These are phyloP conservation scores for Neurospora sp. DNA, from an alignment of 495 filamentous ascomycete species.

Conservation along the genomic window DNA sequence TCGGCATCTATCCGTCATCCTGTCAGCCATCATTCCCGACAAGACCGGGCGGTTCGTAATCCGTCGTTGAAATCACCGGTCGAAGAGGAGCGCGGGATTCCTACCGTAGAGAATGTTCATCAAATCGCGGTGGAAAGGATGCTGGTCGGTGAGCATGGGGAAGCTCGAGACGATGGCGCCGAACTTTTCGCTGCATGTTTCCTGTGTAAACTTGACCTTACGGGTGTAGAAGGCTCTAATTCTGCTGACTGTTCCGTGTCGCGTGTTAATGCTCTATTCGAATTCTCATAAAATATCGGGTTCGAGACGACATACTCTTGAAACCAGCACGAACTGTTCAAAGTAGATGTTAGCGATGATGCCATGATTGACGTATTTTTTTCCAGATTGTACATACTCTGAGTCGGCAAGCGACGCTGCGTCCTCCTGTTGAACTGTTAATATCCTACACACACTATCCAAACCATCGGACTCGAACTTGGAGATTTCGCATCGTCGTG, in stretches of 20 bases:
- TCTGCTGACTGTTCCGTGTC: constrained; percentile 51
- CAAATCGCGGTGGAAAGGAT: constrained; percentile 78
- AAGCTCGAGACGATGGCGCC: constrained; percentile 84
- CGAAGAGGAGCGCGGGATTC: neutral
- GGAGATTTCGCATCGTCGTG: neutral
- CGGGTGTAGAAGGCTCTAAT: constrained; percentile 94
- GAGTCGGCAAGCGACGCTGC: constrained; percentile 87
- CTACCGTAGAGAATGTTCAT: constrained; percentile 51
- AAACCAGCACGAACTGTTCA: constrained; percentile 70
- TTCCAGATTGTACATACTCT: constrained; percentile 38
- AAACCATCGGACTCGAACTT: neutral
- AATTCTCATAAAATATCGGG: neutral
- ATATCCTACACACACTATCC: neutral
- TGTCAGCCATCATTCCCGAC: neutral
- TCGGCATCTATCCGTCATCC: constrained; percentile 84
- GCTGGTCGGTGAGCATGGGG: constrained; percentile 87
- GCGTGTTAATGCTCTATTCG: constrained; percentile 2
- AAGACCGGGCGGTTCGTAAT: constrained; percentile 39
- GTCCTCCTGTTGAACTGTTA: constrained; percentile 53
- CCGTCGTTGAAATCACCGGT: neutral
- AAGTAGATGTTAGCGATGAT: neutral
- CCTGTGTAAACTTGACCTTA: constrained; percentile 98
- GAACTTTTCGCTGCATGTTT: constrained; percentile 93
- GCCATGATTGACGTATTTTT: neutral
- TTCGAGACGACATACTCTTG: constrained; percentile 47